These are phyloP conservation scores for Spirogloea muscicola DNA, from an alignment of 139 green algal species.

Conservation along the genomic window DNA sequence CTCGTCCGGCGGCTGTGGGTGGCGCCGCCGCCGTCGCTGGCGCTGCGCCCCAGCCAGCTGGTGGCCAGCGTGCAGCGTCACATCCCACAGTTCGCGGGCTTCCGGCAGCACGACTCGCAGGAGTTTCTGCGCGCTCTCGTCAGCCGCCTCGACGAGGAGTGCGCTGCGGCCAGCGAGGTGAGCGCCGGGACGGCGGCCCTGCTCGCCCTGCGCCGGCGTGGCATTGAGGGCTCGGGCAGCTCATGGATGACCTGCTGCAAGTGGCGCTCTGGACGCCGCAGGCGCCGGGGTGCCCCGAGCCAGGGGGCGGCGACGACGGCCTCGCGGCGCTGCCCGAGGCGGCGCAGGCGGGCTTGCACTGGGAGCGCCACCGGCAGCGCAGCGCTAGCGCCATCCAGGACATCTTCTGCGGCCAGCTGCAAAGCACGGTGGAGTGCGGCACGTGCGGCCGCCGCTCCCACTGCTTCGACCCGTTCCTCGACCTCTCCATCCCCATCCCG, in stretches of 20 bases:
- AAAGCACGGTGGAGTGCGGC: slow-evolving; percentile 70
- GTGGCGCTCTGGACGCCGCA: no score
- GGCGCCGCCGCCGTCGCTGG: slow-evolving; percentile 5
- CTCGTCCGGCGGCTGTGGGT: slow-evolving; percentile 25
- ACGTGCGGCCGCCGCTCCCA: slow-evolving; percentile 57
- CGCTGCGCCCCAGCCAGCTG: slow-evolving; percentile 16
- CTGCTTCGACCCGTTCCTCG: slow-evolving; percentile 75
- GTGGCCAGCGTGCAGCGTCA: slow-evolving; percentile 72
- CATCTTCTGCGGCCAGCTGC: slow-evolving; percentile 70
- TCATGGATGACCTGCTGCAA: no score
- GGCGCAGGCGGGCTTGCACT: slow-evolving; percentile 63
- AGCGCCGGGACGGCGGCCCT: no score
- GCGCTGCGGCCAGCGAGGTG: no score
- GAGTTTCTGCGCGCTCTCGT: slow-evolving; percentile 86
- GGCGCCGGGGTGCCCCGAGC: no score
- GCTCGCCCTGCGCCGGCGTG: no score
- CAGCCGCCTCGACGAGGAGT: slow-evolving; percentile 91
- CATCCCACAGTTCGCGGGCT: slow-evolving; percentile 86
- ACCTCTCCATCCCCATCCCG: slow-evolving; percentile 71
- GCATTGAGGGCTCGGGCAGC: no score
- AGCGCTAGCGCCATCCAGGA: slow-evolving; percentile 68
- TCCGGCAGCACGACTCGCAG: slow-evolving; percentile 87
- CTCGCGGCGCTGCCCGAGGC: slow-evolving; percentile 49
- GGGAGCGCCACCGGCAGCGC: slow-evolving; percentile 59
- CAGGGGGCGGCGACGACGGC: no score